Percentiles rank a stretch among this genome's conserved stretches.
These are phyloP conservation scores for Lentinus polychrous DNA, from an alignment of 1,284 basidiomycete species.

Conservation along the genomic window DNA sequence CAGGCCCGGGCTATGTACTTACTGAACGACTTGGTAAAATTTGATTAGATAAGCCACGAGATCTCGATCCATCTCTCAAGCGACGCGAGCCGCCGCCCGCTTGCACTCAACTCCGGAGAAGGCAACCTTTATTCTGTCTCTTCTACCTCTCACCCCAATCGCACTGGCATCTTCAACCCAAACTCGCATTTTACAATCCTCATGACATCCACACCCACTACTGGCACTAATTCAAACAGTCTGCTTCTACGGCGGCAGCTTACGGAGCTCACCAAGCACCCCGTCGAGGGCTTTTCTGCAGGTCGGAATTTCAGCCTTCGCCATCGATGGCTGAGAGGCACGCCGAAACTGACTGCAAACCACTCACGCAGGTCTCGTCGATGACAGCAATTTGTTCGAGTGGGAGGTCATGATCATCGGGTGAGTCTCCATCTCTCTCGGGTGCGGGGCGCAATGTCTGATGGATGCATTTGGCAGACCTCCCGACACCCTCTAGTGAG, in stretches of 20 bases:
- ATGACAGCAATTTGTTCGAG: conserved; percentile 88
- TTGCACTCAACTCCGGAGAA: not conserved
- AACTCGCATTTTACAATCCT: not conserved
- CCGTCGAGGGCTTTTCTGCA: conserved; percentile 92
- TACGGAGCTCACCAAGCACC: conserved; percentile 80
- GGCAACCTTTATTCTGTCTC: not conserved
- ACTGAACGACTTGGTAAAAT: not conserved
- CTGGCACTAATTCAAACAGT: conserved; percentile 42
- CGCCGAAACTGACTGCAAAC: conserved; percentile 14
- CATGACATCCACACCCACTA: conserved; percentile 7
- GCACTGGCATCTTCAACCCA: not conserved
- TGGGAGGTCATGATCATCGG: conserved; percentile 94
- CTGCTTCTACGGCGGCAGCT: conserved; percentile 79
- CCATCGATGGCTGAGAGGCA: conserved; percentile 13
- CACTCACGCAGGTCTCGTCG: conserved; percentile 67
- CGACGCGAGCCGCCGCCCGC: not conserved
- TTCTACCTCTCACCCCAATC: not conserved
- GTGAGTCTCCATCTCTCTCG: conserved; percentile 37
- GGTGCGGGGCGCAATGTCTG: conserved; percentile 12
- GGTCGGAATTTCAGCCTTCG: conserved; percentile 37
- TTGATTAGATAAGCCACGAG: not conserved
- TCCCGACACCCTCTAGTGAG: conserved; percentile 84
- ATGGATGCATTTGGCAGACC: conserved; percentile 45
- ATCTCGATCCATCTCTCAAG: not conserved
- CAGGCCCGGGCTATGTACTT: too few relatives aligned